phyloP scores from a whole-genome alignment of 768 basidiomycete species.

The Hygrocybe coccinea region DNA sequence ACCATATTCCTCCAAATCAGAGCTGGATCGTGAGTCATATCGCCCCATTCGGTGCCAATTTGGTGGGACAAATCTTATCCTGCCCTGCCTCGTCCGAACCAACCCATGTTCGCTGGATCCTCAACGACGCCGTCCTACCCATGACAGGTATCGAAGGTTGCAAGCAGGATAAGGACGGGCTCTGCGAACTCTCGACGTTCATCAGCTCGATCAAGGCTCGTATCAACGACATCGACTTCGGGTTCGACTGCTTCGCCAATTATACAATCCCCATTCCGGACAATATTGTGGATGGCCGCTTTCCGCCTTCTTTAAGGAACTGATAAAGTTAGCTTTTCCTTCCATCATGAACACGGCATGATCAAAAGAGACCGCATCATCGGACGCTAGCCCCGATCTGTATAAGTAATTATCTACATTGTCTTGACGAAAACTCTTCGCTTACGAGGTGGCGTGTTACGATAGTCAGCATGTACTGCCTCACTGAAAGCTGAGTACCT shows the following conservation, averaged over 20 bases:
- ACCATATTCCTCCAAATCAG: conserved; percentile 52
- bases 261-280: conserved; percentile 41
- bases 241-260: conserved; percentile 54
- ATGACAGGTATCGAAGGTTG: conserved; percentile 63
- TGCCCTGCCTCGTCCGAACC: conserved; percentile 27
- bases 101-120: conserved; percentile 58
- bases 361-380: too few relatives aligned
- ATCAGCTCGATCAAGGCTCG: conserved; percentile 53
- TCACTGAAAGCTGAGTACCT: too few relatives aligned
- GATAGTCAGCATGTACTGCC: too few relatives aligned
- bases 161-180: conserved; percentile 47
- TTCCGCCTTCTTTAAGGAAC: conserved; percentile 12
- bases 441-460: too few relatives aligned
- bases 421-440: too few relatives aligned
- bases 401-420: too few relatives aligned
- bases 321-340: neutral
- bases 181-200: conserved; percentile 60
- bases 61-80: conserved; percentile 45
- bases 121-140: conserved; percentile 72
- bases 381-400: too few relatives aligned
- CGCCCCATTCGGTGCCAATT: conserved; percentile 33
- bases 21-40: conserved; percentile 28
- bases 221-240: conserved; percentile 56
- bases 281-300: conserved; percentile 36
- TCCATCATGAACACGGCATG: neutral